A percentile compares a stretch with the other conserved stretches of the same genome.
Conservation (phyloP, 192 early-diverging fungal species). For the Coemansia sp. region DNA sequence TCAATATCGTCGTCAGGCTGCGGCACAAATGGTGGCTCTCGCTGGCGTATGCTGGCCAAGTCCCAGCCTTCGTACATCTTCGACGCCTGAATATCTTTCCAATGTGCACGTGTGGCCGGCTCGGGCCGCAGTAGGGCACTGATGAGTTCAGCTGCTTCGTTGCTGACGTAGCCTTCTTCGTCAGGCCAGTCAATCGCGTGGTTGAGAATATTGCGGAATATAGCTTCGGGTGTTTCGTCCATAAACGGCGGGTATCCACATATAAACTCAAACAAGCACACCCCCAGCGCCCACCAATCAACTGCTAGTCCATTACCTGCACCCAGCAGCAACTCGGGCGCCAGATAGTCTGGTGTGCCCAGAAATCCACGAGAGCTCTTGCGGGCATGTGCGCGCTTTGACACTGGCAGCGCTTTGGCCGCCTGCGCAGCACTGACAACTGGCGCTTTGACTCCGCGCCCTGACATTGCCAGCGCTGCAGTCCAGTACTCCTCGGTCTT, state of each 20-base stretch:
- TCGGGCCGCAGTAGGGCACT: constrained; percentile 73
- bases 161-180: constrained; percentile 57
- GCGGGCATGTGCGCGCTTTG: constrained; percentile 49
- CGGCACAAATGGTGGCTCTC: constrained; percentile 84
- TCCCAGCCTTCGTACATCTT: constrained; percentile 75
- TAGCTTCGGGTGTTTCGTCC: constrained; percentile 80
- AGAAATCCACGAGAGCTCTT: constrained; percentile 56
- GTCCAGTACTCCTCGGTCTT: constrained; percentile 47
- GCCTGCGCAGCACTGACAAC: constrained; percentile 18
- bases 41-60: constrained; percentile 72
- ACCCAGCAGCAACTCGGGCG: constrained; percentile 88
- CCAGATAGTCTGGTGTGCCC: constrained; percentile 94
- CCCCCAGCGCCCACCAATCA: constrained; percentile 96
- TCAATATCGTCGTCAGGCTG: constrained; percentile 76
- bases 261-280: constrained; percentile 89
- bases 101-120: constrained; percentile 63
- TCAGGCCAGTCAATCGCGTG: constrained; percentile 60
- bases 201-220: constrained; percentile 88
- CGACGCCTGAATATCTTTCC: constrained; percentile 68
- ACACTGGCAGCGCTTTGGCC: constrained; percentile 40
- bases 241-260: constrained; percentile 88
- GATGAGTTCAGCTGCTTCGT: constrained; percentile 71
- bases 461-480: constrained; percentile 22
- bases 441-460: constrained; percentile 17
- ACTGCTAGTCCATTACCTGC: constrained; percentile 81